These are phyloP conservation scores for Cercophora samala DNA, from an alignment of 495 filamentous ascomycete genomes.

Conservation along the genomic window DNA sequence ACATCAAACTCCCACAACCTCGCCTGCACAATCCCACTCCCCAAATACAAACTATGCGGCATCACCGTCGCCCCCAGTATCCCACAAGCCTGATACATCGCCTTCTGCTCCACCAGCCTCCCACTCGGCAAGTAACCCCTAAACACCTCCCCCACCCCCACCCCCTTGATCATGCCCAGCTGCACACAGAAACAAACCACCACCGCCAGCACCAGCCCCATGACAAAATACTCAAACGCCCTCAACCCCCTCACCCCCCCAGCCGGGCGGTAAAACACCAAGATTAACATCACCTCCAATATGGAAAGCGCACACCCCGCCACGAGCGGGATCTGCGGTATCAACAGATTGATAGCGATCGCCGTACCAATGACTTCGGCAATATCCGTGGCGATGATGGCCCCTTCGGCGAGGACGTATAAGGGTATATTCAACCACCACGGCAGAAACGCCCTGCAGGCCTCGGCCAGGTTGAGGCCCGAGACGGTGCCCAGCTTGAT, in stretches of 20 bases:
- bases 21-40: conserved; percentile 82
- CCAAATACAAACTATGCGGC: conserved; percentile 87
- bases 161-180: conserved; percentile 67
- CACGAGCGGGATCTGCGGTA: conserved; percentile 72
- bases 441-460: conserved; percentile 30
- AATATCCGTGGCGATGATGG: conserved; percentile 49
- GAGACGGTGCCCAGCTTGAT: conserved; percentile 35
- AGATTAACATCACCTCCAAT: conserved; percentile 76
- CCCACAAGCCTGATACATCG: conserved; percentile 81
- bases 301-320: conserved; percentile 86
- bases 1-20: conserved; percentile 76
- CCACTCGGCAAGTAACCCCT: conserved; percentile 76
- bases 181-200: conserved; percentile 91
- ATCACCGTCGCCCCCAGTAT: conserved; percentile 93
- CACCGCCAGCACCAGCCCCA: conserved; percentile 74
- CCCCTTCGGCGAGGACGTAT: conserved; percentile 31
- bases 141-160: conserved; percentile 72
- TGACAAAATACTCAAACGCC: conserved; percentile 77
- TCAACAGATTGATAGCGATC: conserved; percentile 81
- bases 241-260: conserved; percentile 71
- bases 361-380: conserved; percentile 91
- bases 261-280: conserved; percentile 78
- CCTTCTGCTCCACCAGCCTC: conserved; percentile 58
- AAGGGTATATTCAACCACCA: conserved; percentile 32
- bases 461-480: conserved; percentile 31